phyloP scores from a whole-genome alignment of 345 rosid genomes.

The Cardamine resedifolia region DNA sequence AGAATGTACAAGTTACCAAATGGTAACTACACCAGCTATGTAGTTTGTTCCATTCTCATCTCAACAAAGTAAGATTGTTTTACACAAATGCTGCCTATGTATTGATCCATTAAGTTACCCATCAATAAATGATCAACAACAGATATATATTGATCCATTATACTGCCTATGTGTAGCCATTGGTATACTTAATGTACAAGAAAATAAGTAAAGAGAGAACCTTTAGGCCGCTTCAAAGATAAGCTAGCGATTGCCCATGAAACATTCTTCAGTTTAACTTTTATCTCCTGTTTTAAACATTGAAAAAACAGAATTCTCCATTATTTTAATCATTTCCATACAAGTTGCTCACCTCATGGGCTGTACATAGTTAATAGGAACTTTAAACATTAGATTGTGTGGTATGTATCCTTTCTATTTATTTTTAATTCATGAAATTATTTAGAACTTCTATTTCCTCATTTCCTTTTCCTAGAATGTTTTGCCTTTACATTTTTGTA shows the following conservation, averaged over 20 bases:
- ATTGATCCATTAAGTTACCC: not conserved
- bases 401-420: conserved; percentile 7
- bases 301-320: conserved; percentile 25
- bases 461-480: not conserved
- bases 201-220: conserved; percentile 40
- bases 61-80: not conserved
- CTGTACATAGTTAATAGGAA: conserved; percentile 16
- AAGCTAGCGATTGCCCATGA: conserved; percentile 89
- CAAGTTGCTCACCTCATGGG: conserved; percentile 22
- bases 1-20: not conserved
- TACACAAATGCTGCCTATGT: not conserved
- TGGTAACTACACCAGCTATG: not conserved
- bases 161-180: conserved; percentile 8
- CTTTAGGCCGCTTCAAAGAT: conserved; percentile 67
- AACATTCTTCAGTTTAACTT: conserved; percentile 76
- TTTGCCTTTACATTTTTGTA: conserved; percentile 18
- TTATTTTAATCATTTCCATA: not conserved
- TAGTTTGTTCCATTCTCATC: not conserved
- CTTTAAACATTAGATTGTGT: not conserved
- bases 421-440: not conserved
- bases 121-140: not conserved
- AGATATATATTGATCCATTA: not conserved
- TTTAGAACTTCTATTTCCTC: not conserved
- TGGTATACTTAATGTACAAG: conserved; percentile 12
- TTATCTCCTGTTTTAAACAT: conserved; percentile 51